Percentiles rank a stretch among this genome's conserved stretches.
Conservation (phyloP, 352 stramenopile genomes). For the Phytophthora parvispora region DNA sequence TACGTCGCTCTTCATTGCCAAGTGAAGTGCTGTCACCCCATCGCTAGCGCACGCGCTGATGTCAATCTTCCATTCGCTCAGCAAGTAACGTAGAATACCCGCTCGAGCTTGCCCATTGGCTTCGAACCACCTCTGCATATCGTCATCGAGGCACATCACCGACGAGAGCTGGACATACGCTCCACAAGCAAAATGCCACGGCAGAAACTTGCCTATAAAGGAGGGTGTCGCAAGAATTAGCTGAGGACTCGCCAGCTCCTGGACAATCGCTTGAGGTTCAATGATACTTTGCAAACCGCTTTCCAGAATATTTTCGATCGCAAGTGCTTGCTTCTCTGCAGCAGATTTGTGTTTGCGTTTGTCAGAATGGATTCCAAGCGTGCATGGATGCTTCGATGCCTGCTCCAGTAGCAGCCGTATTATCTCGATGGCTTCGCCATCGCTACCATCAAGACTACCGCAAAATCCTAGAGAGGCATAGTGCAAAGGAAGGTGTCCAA, state of each 20-base stretch:
- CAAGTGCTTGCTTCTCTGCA: constrained; percentile 57
- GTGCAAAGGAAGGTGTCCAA: constrained; percentile 71
- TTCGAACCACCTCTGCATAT: constrained; percentile 48
- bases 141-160: constrained; percentile 58
- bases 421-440: constrained; percentile 37
- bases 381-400: constrained; percentile 31
- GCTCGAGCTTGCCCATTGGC: constrained; percentile 52
- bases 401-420: constrained; percentile 43
- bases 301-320: constrained; percentile 69
- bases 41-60: constrained; percentile 38
- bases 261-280: constrained; percentile 42
- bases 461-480: constrained; percentile 79
- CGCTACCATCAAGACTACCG: constrained; percentile 20
- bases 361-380: constrained; percentile 49
- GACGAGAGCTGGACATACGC: constrained; percentile 46
- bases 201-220: constrained; percentile 47
- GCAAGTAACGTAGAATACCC: constrained; percentile 48
- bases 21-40: constrained; percentile 53
- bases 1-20: constrained; percentile 61
- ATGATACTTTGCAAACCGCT: constrained; percentile 46
- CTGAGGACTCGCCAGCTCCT: constrained; percentile 39
- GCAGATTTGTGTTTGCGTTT: constrained; percentile 65
- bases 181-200: constrained; percentile 77
- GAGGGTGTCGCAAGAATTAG: constrained; percentile 45
- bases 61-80: constrained; percentile 46